phyloP scores from a whole-genome alignment of 1,284 basidiomycete genomes.

The Austroboletus novae-zelandiae region DNA sequence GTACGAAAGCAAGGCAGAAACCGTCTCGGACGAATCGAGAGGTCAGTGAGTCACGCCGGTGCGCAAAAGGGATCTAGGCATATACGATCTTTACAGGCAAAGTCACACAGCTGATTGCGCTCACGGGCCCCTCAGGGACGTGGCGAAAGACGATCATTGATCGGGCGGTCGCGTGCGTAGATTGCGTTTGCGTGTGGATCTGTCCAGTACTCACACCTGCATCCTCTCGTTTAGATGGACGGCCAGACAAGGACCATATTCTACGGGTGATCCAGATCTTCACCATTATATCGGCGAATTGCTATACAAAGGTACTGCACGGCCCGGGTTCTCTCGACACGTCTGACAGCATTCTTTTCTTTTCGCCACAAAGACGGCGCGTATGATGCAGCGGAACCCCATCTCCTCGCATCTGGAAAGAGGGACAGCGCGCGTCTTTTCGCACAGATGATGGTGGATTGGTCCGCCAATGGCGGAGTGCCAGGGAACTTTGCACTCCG shows the following conservation, averaged over 20 bases:
- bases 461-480: slow-evolving; percentile 51
- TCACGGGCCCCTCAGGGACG: slow-evolving; percentile 67
- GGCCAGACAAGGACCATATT: slow-evolving; percentile 68
- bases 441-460: slow-evolving; percentile 83
- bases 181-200: slow-evolving; percentile 5
- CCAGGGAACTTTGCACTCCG: slow-evolving; percentile 77
- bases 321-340: not conserved
- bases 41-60: slow-evolving; percentile 37
- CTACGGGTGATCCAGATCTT: slow-evolving; percentile 81
- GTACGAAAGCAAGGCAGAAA: slow-evolving; percentile 69
- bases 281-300: slow-evolving; percentile 88
- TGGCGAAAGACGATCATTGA: slow-evolving; percentile 84
- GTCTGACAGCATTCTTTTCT: slow-evolving; percentile 1
- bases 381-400: slow-evolving; percentile 72
- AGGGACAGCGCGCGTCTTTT: slow-evolving; percentile 83
- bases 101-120: slow-evolving; percentile 78
- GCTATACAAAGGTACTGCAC: slow-evolving; percentile 73
- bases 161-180: slow-evolving; percentile 69
- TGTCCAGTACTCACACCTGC: slow-evolving; percentile 7
- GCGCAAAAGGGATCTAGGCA: not conserved
- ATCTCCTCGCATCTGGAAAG: slow-evolving; percentile 81
- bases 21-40: slow-evolving; percentile 70
- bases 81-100: slow-evolving; percentile 46
- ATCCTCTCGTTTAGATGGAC: slow-evolving; percentile 63
- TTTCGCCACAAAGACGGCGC: slow-evolving; percentile 54